Percentiles rank a stretch among this genome's conserved stretches.
These are phyloP conservation scores for Aspergillus quadrilineatus DNA, from an alignment of 2,329 filamentous ascomycete genomes.

Conservation along the genomic window DNA sequence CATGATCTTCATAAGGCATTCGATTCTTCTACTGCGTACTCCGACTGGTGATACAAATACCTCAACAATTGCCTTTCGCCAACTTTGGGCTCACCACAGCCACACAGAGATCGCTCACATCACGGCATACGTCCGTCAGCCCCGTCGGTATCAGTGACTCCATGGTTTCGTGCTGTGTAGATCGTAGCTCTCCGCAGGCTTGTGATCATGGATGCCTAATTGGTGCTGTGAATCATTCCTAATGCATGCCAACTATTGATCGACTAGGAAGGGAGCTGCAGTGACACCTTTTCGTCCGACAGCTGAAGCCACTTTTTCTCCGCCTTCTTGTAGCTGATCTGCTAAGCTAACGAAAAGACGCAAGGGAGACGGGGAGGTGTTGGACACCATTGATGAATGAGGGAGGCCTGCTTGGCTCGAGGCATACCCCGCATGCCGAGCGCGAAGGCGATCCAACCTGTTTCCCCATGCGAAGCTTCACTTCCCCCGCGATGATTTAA, in stretches of 20 bases:
- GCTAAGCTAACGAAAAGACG: not conserved
- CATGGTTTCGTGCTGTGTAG: not conserved
- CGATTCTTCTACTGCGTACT: not conserved
- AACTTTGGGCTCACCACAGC: constrained; percentile 2
- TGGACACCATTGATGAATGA: not conserved
- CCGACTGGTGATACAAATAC: constrained; percentile 11
- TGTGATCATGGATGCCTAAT: not conserved
- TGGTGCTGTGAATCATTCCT: constrained; percentile 15
- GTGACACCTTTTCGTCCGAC: constrained; percentile 11
- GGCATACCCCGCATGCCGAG: constrained; percentile 16
- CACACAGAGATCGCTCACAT: constrained; percentile 6
- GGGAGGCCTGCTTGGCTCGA: not conserved
- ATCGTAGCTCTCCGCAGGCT: not conserved
- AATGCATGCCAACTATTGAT: constrained; percentile 15
- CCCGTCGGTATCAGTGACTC: not conserved
- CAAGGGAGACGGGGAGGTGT: constrained; percentile 10
- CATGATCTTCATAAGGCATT: constrained; percentile 1
- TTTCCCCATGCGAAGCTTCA: constrained; percentile 4
- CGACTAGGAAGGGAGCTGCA: constrained; percentile 10
- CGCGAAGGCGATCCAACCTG: constrained; percentile 4
- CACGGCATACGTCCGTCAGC: not conserved
- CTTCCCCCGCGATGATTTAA: constrained; percentile 3
- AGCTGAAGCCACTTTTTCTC: constrained; percentile 3
- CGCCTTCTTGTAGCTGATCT: constrained; percentile 3
- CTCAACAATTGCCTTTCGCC: not conserved